Evolutionary conservation across 352 stramenopile species (phyloP).

Genomic region (Bremia lactucae): DNA sequence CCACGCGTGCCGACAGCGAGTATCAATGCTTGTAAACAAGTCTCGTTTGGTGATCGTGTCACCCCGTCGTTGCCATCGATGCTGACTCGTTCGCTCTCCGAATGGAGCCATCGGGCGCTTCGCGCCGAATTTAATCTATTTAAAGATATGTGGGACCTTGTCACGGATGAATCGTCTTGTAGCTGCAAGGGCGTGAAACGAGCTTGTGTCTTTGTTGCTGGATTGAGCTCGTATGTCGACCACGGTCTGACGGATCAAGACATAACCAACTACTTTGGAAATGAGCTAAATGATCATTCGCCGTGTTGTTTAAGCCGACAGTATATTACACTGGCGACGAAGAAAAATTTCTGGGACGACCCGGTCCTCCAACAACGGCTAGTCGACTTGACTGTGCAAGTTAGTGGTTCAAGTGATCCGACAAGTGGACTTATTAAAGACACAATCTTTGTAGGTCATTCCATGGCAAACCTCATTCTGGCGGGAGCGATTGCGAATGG

Average conservation of each 20-base stretch:
- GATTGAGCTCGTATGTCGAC: constrained; percentile 26
- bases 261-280: constrained; percentile 32
- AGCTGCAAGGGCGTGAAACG: constrained; percentile 26
- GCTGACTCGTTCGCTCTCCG: constrained; percentile 13
- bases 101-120: constrained; percentile 18
- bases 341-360: constrained; percentile 38
- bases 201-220: constrained; percentile 50
- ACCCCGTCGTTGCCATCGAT: constrained; percentile 14
- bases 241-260: constrained; percentile 21
- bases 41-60: constrained; percentile 13
- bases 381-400: constrained; percentile 23
- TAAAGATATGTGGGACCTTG: constrained; percentile 12
- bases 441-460: constrained; percentile 54
- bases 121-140: constrained; percentile 10
- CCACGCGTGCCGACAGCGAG: constrained; percentile 6
- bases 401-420: constrained; percentile 25
- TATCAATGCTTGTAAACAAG: constrained; percentile 13
- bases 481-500: constrained; percentile 27
- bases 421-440: constrained; percentile 36
- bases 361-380: constrained; percentile 25
- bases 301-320: constrained; percentile 51
- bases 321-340: constrained; percentile 36
- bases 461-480: constrained; percentile 50
- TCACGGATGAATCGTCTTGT: constrained; percentile 25
- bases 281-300: constrained; percentile 32